Evolutionary conservation across 2,329 filamentous ascomycete genomes (phyloP).

Genomic region (Juglanconis juglandina): DNA sequence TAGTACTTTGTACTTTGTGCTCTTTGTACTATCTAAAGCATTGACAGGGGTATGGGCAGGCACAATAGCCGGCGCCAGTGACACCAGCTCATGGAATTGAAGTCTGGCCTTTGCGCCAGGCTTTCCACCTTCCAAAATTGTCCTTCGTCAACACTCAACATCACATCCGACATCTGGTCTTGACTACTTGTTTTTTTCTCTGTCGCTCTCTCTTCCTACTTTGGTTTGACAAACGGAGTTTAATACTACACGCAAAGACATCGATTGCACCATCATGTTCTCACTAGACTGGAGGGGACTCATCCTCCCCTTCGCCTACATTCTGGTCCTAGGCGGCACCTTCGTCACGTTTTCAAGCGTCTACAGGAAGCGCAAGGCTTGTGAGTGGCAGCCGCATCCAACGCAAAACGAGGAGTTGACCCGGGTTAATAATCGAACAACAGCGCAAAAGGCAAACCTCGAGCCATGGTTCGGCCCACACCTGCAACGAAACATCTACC

Average conservation of each 20-base stretch:
- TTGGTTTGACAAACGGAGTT: not conserved
- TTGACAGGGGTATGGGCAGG: not conserved
- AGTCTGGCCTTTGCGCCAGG: constrained; percentile 5
- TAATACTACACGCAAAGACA: not conserved
- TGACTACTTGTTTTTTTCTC: not conserved
- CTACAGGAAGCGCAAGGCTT: constrained; percentile 87
- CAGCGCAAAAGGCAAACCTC: constrained; percentile 76
- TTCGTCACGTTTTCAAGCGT: constrained; percentile 89
- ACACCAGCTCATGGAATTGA: not conserved
- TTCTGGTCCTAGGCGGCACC: constrained; percentile 81
- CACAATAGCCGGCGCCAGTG: not conserved
- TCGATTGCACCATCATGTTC: constrained; percentile 39
- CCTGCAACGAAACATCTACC: constrained; percentile 89
- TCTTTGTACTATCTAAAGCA: no score
- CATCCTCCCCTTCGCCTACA: constrained; percentile 81
- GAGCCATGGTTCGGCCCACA: constrained; percentile 93
- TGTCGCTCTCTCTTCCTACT: not conserved
- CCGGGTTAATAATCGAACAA: constrained; percentile 9
- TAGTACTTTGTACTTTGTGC: no score
- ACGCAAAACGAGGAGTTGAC: not conserved
- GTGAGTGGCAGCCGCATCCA: constrained; percentile 43
- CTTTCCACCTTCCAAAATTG: not conserved
- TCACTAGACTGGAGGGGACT: constrained; percentile 78
- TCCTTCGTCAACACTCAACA: not conserved
- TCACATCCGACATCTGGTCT: not conserved